phyloP scores from a whole-genome alignment of 2,329 filamentous ascomycete species.

The Leptodontidium sp. region DNA sequence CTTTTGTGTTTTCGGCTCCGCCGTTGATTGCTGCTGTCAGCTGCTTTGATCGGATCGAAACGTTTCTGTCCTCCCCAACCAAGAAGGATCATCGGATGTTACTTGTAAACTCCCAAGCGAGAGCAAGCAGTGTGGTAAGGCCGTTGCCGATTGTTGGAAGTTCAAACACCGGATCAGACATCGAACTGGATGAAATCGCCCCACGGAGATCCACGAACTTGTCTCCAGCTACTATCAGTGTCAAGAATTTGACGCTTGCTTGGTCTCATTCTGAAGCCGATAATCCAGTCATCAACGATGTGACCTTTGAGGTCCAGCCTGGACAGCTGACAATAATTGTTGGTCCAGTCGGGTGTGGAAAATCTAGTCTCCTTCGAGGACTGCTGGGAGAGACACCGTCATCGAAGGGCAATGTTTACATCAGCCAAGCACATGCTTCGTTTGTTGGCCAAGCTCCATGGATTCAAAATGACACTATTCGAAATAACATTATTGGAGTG shows the following conservation, averaged over 20 bases:
- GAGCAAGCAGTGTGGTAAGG: slow-evolving; percentile 2
- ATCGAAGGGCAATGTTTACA: slow-evolving; percentile 36
- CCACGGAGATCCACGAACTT: slow-evolving; percentile 7
- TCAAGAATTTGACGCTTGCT: slow-evolving; percentile 35
- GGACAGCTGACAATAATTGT: slow-evolving; percentile 38
- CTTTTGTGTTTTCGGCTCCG: slow-evolving; percentile 51
- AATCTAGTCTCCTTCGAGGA: slow-evolving; percentile 39
- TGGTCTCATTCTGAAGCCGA: slow-evolving; percentile 24
- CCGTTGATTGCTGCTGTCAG: slow-evolving; percentile 49
- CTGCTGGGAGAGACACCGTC: slow-evolving; percentile 39
- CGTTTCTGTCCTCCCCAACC: slow-evolving; percentile 41
- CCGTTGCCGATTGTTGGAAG: neutral
- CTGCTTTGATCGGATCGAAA: slow-evolving; percentile 52
- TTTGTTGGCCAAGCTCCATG: slow-evolving; percentile 56
- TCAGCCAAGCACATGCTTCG: slow-evolving; percentile 40
- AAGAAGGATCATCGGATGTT: slow-evolving; percentile 30
- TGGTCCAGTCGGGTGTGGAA: slow-evolving; percentile 45
- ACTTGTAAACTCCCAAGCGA: neutral
- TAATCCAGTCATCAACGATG: slow-evolving; percentile 33
- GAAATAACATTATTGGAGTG: slow-evolving; percentile 50
- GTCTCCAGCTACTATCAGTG: slow-evolving; percentile 29
- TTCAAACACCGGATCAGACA: slow-evolving; percentile 10
- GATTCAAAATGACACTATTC: slow-evolving; percentile 53
- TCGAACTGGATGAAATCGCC: slow-evolving; percentile 31
- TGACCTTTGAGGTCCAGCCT: slow-evolving; percentile 29